A percentile compares a stretch with the other conserved stretches of the same genome.
phyloP scores from a whole-genome alignment of 2,329 filamentous ascomycete species.

The Fusarium veterinarium region DNA sequence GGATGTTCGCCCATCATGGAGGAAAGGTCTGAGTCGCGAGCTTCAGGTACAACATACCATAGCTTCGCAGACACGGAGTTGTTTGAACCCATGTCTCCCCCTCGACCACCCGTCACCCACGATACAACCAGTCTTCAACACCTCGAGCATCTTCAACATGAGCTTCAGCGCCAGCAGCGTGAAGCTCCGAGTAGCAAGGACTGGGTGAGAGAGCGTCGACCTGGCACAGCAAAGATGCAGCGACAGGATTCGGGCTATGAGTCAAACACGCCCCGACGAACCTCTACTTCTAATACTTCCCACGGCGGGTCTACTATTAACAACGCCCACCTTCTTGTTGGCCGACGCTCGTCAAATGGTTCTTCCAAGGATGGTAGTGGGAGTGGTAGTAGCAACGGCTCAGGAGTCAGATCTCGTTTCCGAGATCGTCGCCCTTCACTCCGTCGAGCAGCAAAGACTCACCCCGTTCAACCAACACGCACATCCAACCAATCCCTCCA shows the following conservation, averaged over 20 bases:
- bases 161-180: slow-evolving; percentile 39
- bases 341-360: slow-evolving; percentile 50
- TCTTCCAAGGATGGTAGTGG: slow-evolving; percentile 39
- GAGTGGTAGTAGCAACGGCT: slow-evolving; percentile 19
- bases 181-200: slow-evolving; percentile 19
- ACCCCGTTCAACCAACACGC: slow-evolving; percentile 40
- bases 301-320: neutral
- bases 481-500: slow-evolving; percentile 50
- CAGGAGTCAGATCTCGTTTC: slow-evolving; percentile 44
- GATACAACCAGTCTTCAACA: slow-evolving; percentile 36
- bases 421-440: slow-evolving; percentile 58
- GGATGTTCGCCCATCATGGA: slow-evolving; percentile 46
- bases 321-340: slow-evolving; percentile 45
- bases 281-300: slow-evolving; percentile 54
- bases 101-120: slow-evolving; percentile 41
- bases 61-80: slow-evolving; percentile 65
- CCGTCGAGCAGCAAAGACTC: slow-evolving; percentile 56
- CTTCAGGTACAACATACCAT: slow-evolving; percentile 64
- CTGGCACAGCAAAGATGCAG: slow-evolving; percentile 56
- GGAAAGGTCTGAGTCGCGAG: slow-evolving; percentile 55
- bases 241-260: slow-evolving; percentile 71
- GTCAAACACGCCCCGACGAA: slow-evolving; percentile 57
- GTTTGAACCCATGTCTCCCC: slow-evolving; percentile 54
- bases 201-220: slow-evolving; percentile 45
- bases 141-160: slow-evolving; percentile 37